Evolutionary conservation across 192 early-diverging fungal species (phyloP).

Genomic region (Coemansia sp.): DNA sequence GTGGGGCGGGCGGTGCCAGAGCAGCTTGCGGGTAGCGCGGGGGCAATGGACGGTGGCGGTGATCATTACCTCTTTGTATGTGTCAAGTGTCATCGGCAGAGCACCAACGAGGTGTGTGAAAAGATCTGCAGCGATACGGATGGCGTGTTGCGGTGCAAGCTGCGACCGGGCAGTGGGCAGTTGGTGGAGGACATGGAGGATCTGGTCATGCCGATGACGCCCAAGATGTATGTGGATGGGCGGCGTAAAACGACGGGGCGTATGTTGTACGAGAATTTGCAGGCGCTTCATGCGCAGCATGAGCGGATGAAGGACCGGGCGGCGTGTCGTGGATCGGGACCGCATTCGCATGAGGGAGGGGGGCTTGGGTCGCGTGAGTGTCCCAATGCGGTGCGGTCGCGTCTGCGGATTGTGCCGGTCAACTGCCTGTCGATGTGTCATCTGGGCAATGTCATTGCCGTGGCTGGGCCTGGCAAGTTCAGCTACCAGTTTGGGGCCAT

Average conservation of each 20-base stretch:
- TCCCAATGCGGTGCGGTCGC: constrained; percentile 40
- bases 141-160: constrained; percentile 43
- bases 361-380: constrained; percentile 20
- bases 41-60: not conserved
- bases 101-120: constrained; percentile 47
- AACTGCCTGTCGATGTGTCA: constrained; percentile 48
- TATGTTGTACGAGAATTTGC: constrained; percentile 45
- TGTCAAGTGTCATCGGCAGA: constrained; percentile 47
- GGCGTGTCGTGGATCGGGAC: constrained; percentile 32
- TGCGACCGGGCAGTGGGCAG: constrained; percentile 35
- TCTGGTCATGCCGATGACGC: constrained; percentile 47
- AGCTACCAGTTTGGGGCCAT: constrained; percentile 48
- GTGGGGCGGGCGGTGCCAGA: not conserved
- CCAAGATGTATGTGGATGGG: constrained; percentile 38
- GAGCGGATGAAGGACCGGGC: constrained; percentile 40
- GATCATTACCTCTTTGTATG: constrained; percentile 50
- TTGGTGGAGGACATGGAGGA: constrained; percentile 45
- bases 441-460: constrained; percentile 40
- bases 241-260: constrained; percentile 47
- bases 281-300: constrained; percentile 42
- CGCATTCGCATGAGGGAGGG: constrained; percentile 12
- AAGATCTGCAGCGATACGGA: constrained; percentile 50
- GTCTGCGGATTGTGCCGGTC: constrained; percentile 42
- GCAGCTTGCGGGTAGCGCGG: not conserved
- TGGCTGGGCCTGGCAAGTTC: constrained; percentile 40